Conservation (phyloP, 2,329 filamentous ascomycete genomes). For the Colletotrichum sidae region DNA sequence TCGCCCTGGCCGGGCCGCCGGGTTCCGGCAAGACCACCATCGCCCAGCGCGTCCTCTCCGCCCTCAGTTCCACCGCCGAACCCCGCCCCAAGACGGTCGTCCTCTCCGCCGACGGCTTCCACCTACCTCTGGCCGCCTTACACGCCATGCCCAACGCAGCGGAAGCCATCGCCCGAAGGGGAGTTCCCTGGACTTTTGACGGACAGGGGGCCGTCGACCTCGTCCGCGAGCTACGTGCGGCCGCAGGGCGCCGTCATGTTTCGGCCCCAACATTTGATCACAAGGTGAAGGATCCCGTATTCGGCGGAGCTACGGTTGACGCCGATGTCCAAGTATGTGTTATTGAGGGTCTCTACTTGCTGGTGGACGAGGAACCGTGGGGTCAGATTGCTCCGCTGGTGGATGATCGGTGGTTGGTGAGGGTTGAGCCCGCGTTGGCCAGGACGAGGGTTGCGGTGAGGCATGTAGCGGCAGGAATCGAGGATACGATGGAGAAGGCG, state of each 20-base stretch:
- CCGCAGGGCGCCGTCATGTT: conserved; percentile 37
- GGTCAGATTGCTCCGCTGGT: conserved; percentile 54
- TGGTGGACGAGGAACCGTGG: conserved; percentile 59
- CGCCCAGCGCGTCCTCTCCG: conserved; percentile 39
- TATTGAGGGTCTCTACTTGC: conserved; percentile 63
- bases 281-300: conserved; percentile 58
- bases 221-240: conserved; percentile 38
- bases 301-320: conserved; percentile 5
- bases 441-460: conserved; percentile 40
- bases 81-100: conserved; percentile 23
- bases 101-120: conserved; percentile 45
- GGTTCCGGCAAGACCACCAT: conserved; percentile 47
- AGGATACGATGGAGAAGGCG: conserved; percentile 41
- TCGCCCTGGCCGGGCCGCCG: conserved; percentile 47
- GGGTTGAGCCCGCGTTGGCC: conserved; percentile 40
- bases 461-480: conserved; percentile 45
- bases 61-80: conserved; percentile 9
- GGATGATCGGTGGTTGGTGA: conserved; percentile 55
- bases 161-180: conserved; percentile 43
- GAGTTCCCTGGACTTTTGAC: conserved; percentile 48
- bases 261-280: conserved; percentile 61
- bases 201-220: conserved; percentile 40
- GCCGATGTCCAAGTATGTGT: conserved; percentile 43
- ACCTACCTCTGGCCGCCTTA: conserved; percentile 42
- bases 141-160: conserved; percentile 39